Conservation (phyloP, 345 rosid genomes). For the Cochlearia excelsa region DNA sequence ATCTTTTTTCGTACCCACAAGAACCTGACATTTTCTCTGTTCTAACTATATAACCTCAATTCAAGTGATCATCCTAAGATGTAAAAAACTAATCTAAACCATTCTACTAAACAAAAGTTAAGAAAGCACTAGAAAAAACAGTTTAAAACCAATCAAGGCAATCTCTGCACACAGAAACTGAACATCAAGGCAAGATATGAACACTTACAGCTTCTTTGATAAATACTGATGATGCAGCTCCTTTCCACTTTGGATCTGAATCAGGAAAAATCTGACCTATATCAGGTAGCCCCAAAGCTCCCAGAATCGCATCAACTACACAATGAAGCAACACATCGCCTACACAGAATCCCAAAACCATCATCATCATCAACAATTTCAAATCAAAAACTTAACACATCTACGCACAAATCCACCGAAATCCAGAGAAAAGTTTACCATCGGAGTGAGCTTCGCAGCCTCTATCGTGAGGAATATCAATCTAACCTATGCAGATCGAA, state of each 20-base stretch:
- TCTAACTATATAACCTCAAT: background rate
- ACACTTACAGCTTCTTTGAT: conserved; percentile 90
- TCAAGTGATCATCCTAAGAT: background rate
- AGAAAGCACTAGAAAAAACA: background rate
- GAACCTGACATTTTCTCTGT: background rate
- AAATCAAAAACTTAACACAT: too few relatives aligned
- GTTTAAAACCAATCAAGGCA: background rate
- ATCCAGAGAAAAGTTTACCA: conserved; percentile 40
- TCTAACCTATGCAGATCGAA: conserved; percentile 91
- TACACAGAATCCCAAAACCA: conserved; percentile 37
- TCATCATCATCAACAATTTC: background rate
- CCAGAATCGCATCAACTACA: conserved; percentile 95
- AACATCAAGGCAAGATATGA: background rate
- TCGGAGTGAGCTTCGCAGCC: conserved; percentile 99
- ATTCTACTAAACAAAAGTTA: background rate
- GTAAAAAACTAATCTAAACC: background rate
- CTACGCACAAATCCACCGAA: too few relatives aligned
- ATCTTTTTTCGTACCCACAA: background rate
- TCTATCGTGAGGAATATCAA: conserved; percentile 84
- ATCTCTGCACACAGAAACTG: background rate
- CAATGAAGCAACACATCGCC: conserved; percentile 99
- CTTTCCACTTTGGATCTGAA: conserved; percentile 94
- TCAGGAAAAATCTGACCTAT: conserved; percentile 98
- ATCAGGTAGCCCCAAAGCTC: conserved; percentile 96
- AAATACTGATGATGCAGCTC: conserved; percentile 87